Percentiles rank a stretch among this genome's conserved stretches.
Conservation (phyloP, 352 stramenopile species). For the Globisporangium alternatum region DNA sequence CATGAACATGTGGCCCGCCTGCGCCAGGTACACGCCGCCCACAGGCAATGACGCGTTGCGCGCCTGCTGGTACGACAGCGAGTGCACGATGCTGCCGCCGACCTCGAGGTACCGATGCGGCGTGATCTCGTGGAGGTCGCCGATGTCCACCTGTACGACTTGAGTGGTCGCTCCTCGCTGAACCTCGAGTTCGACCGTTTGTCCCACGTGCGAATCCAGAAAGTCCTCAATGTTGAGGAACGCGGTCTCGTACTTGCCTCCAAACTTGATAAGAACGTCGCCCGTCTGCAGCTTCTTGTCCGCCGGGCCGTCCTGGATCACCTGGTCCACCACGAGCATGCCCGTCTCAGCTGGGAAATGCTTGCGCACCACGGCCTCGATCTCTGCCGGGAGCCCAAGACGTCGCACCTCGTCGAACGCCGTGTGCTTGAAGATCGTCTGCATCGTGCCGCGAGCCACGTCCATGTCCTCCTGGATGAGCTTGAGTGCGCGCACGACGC, state of each 20-base stretch:
- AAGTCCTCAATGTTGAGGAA: slow-evolving; percentile 84
- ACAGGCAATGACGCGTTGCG: slow-evolving; percentile 77
- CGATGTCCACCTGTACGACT: slow-evolving; percentile 39
- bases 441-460: slow-evolving; percentile 77
- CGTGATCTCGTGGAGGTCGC: slow-evolving; percentile 85
- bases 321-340: slow-evolving; percentile 89
- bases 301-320: slow-evolving; percentile 76
- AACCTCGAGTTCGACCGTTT: slow-evolving; percentile 65
- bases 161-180: slow-evolving; percentile 68
- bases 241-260: slow-evolving; percentile 64
- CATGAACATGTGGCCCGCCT: slow-evolving; percentile 91
- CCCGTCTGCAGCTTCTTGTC: slow-evolving; percentile 75
- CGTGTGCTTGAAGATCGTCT: slow-evolving; percentile 88
- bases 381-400: slow-evolving; percentile 67
- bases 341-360: slow-evolving; percentile 81
- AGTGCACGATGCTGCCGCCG: slow-evolving; percentile 83
- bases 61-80: slow-evolving; percentile 87
- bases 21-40: slow-evolving; percentile 79
- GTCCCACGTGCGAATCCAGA: slow-evolving; percentile 68
- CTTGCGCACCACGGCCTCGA: slow-evolving; percentile 66
- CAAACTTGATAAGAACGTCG: slow-evolving; percentile 86
- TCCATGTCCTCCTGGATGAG: slow-evolving; percentile 53
- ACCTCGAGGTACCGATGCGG: slow-evolving; percentile 83
- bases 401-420: slow-evolving; percentile 88
- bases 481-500: slow-evolving; percentile 74